Conservation (phyloP, 2,329 filamentous ascomycete species). For the Remersonia thermophila region DNA sequence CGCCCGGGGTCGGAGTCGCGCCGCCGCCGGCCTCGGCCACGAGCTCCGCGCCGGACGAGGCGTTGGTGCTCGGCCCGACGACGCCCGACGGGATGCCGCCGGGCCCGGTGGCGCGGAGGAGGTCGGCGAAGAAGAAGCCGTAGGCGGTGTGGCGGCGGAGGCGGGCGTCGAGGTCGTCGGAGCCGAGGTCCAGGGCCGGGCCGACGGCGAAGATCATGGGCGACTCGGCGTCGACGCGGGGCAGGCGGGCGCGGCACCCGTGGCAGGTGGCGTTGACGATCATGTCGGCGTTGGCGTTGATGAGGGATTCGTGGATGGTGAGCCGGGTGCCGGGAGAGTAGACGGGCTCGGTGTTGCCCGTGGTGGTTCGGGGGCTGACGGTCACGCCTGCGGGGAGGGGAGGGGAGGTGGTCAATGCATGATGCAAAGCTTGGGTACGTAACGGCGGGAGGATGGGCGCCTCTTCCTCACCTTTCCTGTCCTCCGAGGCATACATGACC, state of each 20-base stretch:
- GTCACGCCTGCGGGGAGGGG: slow-evolving; percentile 9
- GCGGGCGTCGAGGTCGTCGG: slow-evolving; percentile 12
- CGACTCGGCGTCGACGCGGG: slow-evolving; percentile 1
- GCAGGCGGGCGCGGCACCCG: slow-evolving; percentile 11
- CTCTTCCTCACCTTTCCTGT: slow-evolving; percentile 9
- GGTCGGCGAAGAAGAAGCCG: slow-evolving; percentile 14
- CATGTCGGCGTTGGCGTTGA: slow-evolving; percentile 10
- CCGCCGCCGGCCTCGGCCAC: neutral
- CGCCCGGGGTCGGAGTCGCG: neutral
- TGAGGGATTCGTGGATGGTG: slow-evolving; percentile 10
- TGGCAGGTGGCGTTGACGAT: slow-evolving; percentile 16
- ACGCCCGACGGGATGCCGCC: slow-evolving; percentile 9
- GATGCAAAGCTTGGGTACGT: neutral
- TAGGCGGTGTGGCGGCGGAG: slow-evolving; percentile 17
- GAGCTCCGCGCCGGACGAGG: slow-evolving; percentile 2
- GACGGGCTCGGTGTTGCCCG: slow-evolving; percentile 15
- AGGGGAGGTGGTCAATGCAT: neutral
- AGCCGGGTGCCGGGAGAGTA: slow-evolving; percentile 8
- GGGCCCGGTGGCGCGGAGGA: slow-evolving; percentile 11
- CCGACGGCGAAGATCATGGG: slow-evolving; percentile 19
- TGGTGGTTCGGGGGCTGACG: slow-evolving; percentile 13
- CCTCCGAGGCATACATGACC: slow-evolving; percentile 16
- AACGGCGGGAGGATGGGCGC: too few relatives aligned
- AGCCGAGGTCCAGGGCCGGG: slow-evolving; percentile 7
- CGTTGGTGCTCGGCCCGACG: neutral